Percentiles rank a stretch among this genome's conserved stretches.
Conservation (phyloP, 768 basidiomycete species). For the Grammothele lineata region DNA sequence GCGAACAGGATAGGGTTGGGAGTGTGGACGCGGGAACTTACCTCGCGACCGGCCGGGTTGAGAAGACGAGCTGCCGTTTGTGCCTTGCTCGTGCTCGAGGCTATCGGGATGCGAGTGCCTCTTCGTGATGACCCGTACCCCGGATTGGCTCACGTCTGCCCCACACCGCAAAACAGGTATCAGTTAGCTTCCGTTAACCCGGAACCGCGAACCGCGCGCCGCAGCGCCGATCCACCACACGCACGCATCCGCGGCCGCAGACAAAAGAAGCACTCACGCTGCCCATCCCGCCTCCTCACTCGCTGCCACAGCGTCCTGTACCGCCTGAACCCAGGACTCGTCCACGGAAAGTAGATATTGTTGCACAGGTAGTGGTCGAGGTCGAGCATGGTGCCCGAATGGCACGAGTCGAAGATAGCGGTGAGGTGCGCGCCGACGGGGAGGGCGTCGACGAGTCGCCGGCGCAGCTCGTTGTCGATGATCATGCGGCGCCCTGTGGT, state of each 20-base stretch:
- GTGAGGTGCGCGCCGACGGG: constrained; percentile 20
- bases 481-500: not conserved
- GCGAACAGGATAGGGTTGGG: too few relatives aligned
- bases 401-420: constrained; percentile 19
- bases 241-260: too few relatives aligned
- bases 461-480: constrained; percentile 18
- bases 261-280: not conserved
- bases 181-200: not conserved
- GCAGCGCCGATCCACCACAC: not conserved
- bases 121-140: constrained; percentile 6
- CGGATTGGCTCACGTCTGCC: constrained; percentile 8
- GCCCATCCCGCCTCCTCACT: constrained; percentile 9
- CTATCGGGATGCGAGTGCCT: not conserved
- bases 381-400: constrained; percentile 18
- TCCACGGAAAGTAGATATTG: constrained; percentile 21
- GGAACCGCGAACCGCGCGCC: not conserved
- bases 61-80: not conserved
- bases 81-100: not conserved
- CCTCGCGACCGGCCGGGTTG: too few relatives aligned
- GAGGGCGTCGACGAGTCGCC: constrained; percentile 18
- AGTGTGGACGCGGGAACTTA: too few relatives aligned
- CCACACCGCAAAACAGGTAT: not conserved
- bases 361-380: constrained; percentile 25
- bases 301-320: constrained; percentile 13
- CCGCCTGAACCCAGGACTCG: constrained; percentile 16